Percentiles rank a stretch among this genome's conserved stretches.
Conservation (phyloP, 257 asterid genomes). For the Salvia miltiorrhiza region DNA sequence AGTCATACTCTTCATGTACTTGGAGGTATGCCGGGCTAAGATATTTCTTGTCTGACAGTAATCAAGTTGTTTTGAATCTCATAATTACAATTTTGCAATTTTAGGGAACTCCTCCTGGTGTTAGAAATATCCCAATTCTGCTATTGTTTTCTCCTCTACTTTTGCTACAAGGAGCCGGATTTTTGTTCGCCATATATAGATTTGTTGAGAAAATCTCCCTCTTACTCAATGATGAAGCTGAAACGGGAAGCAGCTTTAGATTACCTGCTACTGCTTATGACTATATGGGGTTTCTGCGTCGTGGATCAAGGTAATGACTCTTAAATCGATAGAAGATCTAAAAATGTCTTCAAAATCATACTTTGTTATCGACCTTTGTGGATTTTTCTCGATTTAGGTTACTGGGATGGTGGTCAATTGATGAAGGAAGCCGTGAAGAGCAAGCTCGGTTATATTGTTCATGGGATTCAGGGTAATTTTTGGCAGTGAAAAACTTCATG, state of each 20-base stretch:
- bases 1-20: constrained; percentile 76
- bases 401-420: constrained; percentile 99
- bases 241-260: constrained; percentile 51
- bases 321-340: neutral
- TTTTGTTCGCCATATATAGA: constrained; percentile 67
- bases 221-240: constrained; percentile 36
- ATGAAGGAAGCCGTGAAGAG: constrained; percentile 92
- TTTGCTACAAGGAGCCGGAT: constrained; percentile 84
- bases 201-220: constrained; percentile 46
- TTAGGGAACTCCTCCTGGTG: constrained; percentile 88
- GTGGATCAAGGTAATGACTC: constrained; percentile 69
- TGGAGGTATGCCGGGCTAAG: constrained; percentile 59
- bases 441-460: constrained; percentile 78
- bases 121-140: constrained; percentile 62
- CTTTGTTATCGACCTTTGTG: constrained; percentile 3
- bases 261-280: constrained; percentile 56
- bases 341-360: neutral
- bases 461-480: constrained; percentile 63
- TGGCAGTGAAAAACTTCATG: neutral
- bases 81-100: constrained; percentile 12
- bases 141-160: constrained; percentile 80
- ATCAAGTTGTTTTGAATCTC: constrained; percentile 1
- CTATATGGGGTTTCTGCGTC: constrained; percentile 71
- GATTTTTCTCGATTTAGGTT: constrained; percentile 45
- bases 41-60: neutral